Base-by-base conservation (phyloP, 257 asterid genomes). In the Nicotiana undulata region DNA sequence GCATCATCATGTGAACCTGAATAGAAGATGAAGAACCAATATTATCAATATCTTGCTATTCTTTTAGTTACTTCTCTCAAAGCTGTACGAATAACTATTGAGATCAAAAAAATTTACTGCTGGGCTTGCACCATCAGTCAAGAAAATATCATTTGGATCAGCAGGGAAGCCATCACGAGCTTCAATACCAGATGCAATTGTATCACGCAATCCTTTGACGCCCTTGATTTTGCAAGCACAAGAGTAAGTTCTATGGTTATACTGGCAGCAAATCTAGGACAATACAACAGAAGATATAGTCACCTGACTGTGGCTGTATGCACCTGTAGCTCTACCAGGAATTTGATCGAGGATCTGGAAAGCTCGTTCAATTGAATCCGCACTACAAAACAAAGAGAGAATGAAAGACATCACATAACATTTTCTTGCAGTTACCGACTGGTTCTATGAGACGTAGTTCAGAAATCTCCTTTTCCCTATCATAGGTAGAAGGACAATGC, bases 1-100 rank as follows among this genome's bases (percentile, higher is more conserved):
- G 99, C 98, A 96, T 96, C 99, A 96, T 96, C 99, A 96, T 94
- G 83, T 96, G 99, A 81, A 96, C 99, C 99, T 96, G 90, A 56
- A 79, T 66, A 74, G 77, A 58, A 16, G 59, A 72, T 46, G 70
- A n/a, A 59, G 8, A 31, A 24, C 55, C 20, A 16, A 63, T 16
- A 64, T 11, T 10, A 46, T n/a, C 59, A 16, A 51, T 15, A 64
- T 15, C 74, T 64, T 49, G 65, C 64, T 53, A 64, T 5, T 72
- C 78, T 72, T 72, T 72, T 46, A 72, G 78, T 24, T 70, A 72
- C 60, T 72, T 46, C 63, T 44, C 44, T 63, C 82, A 44, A 9
- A 17, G 15, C 11, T 16, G 53, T 72, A 72, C 40, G 55, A n/a
- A 63, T 18, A 46, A 64, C 65, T 46, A 11, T 6, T 2, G 32